A percentile compares a stretch with the other conserved stretches of the same genome.
Evolutionary conservation across 2,329 filamentous ascomycete species (phyloP).

Genomic region (Claviceps quebecensis): DNA sequence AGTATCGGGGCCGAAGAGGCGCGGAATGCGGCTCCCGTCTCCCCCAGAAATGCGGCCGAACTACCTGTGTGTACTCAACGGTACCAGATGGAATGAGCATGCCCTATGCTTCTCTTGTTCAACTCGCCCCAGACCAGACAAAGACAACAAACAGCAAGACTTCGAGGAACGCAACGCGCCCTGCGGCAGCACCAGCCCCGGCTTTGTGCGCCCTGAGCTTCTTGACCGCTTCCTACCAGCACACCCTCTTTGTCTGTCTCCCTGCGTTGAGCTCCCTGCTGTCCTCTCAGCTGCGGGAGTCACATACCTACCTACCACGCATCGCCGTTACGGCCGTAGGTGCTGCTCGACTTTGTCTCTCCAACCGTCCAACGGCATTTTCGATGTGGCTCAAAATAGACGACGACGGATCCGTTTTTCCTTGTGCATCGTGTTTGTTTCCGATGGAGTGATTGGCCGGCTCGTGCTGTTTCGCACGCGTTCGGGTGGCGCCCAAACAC

Average conservation of each 20-base stretch:
- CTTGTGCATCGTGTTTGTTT: background rate
- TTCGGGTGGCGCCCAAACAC: background rate
- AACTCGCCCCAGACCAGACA: background rate
- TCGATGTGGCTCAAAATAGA: background rate
- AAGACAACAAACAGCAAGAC: background rate
- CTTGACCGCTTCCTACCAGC: slow-evolving; percentile 5
- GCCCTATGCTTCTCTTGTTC: background rate
- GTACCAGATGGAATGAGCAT: background rate
- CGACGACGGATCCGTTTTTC: background rate
- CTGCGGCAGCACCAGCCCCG: background rate
- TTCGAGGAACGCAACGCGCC: background rate
- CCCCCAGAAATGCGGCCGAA: background rate
- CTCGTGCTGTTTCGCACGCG: background rate
- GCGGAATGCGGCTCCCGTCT: background rate
- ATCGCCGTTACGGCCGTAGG: no score
- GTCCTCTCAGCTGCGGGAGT: no score
- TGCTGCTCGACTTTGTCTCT: background rate
- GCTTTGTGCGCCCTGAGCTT: background rate
- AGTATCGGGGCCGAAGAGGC: background rate
- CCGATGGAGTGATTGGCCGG: background rate
- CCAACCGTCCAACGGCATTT: background rate
- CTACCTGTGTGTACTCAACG: background rate
- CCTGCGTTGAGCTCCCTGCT: no score
- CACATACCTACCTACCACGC: no score
- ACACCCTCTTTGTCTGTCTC: background rate